Evolutionary conservation across 2,329 filamentous ascomycete genomes (phyloP), one percentile per base, ranked within the genome.

Genomic region (Tothia fuscella): DNA sequence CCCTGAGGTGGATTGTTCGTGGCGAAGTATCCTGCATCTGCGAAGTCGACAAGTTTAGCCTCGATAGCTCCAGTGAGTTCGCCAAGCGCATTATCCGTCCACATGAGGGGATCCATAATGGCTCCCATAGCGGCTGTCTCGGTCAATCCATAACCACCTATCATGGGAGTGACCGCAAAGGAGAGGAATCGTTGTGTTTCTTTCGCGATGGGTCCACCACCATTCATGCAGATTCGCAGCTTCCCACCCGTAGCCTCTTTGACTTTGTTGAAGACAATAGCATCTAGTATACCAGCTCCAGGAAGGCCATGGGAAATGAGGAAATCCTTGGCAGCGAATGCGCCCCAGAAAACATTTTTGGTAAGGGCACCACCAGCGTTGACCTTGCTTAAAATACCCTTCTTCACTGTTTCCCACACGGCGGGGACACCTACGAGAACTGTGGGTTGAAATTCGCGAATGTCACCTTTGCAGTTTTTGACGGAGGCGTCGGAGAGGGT

Each of bases 371-470:
- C 79, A 47, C 81, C 74, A 44, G 72, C 67, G 56, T 83, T 80
- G 46, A 96, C 79, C 62, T 87, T 86, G 53, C 68, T 65, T 49
- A 89, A 68, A 53, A 98, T 83, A 42, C 91, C 91, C 70, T 98
- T 98, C 70, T 87, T 89, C 54, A 98, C 82, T 1, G 85, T 88
- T 65, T 98, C 91, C 88, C 89, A 98, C 24, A 98, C 82, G 45
- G 93, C 88, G 2, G 91, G 91, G 3, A 98, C 91, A 59, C 91
- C 91, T 29, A 95, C 82, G 58, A 98, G 74, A 56, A 95, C 74
- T 2, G 87, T 93, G 1, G 91, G 91, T 52, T 74, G 75, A 58
- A 96, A 82, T 56, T 95, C 88, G 46, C 83, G 82, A 64, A 98
- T 94, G 53, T 98, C 91, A 51, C 91, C 89, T 51, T 80, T 77